These are phyloP conservation scores for Dactylorhiza incarnata DNA, from an alignment of 106 monocot species.

Conservation along the genomic window DNA sequence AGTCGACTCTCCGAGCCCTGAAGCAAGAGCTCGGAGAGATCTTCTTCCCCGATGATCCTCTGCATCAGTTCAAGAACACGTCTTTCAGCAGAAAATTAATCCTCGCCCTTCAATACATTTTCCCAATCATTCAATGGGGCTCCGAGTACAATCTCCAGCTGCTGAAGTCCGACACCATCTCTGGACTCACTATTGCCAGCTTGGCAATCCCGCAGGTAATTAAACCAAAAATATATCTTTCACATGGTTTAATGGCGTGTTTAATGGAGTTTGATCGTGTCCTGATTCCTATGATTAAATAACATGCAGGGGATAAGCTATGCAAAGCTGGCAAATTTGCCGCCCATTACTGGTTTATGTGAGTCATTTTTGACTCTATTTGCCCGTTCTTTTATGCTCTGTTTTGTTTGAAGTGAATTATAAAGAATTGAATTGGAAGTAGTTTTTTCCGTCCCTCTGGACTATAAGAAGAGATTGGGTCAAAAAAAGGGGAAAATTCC, in stretches of 20 bases:
- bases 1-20: conserved; percentile 32
- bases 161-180: conserved; percentile 65
- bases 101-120: conserved; percentile 62
- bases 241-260: not conserved
- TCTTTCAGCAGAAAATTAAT: conserved; percentile 29
- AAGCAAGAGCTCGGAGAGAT: conserved; percentile 56
- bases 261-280: not conserved
- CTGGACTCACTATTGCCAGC: conserved; percentile 92
- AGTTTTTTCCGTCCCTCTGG: not conserved
- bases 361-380: conserved; percentile 14
- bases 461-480: not conserved
- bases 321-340: conserved; percentile 83
- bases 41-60: conserved; percentile 75
- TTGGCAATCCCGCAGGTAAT: conserved; percentile 74
- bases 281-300: not conserved
- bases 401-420: not conserved
- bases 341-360: conserved; percentile 90
- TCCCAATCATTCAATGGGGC: conserved; percentile 86
- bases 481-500: not conserved
- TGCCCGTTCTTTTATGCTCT: not conserved
- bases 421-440: not conserved
- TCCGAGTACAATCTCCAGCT: conserved; percentile 57
- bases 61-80: conserved; percentile 80
- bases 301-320: conserved; percentile 84
- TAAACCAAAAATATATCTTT: not conserved